A percentile compares a stretch with the other conserved stretches of the same genome.
Evolutionary conservation across 164 flowering plant species (phyloP).

Genomic region (Liriodendron chinense): DNA sequence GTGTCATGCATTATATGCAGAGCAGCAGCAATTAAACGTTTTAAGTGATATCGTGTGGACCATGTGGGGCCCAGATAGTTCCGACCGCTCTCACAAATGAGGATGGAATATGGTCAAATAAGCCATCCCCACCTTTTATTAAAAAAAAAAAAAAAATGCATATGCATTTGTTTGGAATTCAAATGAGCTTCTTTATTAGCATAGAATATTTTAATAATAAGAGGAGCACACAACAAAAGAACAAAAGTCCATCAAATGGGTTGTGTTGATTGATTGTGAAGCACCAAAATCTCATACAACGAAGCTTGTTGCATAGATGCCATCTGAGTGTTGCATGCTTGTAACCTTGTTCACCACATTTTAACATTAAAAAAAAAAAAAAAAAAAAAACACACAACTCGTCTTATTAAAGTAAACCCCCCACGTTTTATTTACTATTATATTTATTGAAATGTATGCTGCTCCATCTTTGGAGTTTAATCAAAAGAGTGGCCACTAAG

Average conservation of each 20-base stretch:
- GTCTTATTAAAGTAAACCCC: conserved; percentile 4
- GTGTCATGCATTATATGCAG: too few relatives aligned
- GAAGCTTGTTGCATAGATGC: conserved; percentile 10
- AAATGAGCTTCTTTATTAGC: too few relatives aligned
- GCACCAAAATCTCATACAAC: not conserved
- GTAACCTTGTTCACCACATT: not conserved
- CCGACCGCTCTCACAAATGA: too few relatives aligned
- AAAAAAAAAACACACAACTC: conserved; percentile 2
- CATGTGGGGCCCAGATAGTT: too few relatives aligned
- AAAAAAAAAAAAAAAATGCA: not conserved
- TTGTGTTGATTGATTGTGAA: not conserved
- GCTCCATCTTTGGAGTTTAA: not conserved
- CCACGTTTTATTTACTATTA: conserved; percentile 3
- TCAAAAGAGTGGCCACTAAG: conserved; percentile 12
- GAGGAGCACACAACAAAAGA: not conserved
- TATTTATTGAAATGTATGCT: not conserved
- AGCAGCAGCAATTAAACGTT: too few relatives aligned
- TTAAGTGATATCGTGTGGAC: too few relatives aligned
- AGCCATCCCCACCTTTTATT: not conserved
- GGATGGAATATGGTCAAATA: not conserved
- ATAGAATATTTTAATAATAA: too few relatives aligned
- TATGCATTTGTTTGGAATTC: not conserved
- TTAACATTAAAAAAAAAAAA: not conserved
- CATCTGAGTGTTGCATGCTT: conserved; percentile 13
- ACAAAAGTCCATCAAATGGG: not conserved